Percentiles rank a stretch among this genome's conserved stretches.
Conservation (phyloP, 805 yeast species). For the Myxozyma neotropica region DNA sequence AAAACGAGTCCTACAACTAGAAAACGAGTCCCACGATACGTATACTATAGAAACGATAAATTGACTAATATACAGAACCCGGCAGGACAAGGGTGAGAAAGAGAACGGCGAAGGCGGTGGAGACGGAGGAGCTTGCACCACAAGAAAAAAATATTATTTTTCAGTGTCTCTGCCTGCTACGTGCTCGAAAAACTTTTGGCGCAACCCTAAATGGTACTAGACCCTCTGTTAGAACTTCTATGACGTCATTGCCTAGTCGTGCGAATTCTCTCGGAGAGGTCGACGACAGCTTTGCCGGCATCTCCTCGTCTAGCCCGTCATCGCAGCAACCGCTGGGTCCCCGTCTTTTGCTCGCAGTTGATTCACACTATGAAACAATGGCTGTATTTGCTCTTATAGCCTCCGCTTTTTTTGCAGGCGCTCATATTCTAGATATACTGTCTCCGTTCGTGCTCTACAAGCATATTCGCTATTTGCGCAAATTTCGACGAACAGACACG, state of each 20-base stretch:
- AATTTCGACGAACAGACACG: background rate
- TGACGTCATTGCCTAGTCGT: too few species aligned
- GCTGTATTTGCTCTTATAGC: background rate
- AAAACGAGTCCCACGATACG: too few species aligned
- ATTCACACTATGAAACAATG: background rate
- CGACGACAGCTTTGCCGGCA: too few species aligned
- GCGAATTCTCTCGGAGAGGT: too few species aligned
- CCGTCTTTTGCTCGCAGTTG: background rate
- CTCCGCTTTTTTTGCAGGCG: background rate
- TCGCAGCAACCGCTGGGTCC: too few species aligned
- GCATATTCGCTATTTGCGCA: slow-evolving; percentile 9
- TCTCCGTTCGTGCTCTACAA: slow-evolving; percentile 6
- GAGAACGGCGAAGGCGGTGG: background rate
- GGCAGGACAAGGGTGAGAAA: background rate
- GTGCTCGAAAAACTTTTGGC: background rate
- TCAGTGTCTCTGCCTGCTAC: too few species aligned
- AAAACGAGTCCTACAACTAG: too few species aligned
- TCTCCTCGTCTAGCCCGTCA: too few species aligned
- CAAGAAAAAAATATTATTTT: background rate
- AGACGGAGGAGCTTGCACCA: background rate
- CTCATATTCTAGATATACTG: background rate
- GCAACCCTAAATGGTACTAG: too few species aligned
- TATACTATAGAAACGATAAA: background rate
- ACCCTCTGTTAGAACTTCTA: too few species aligned
- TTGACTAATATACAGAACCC: background rate